phyloP scores from a whole-genome alignment of 768 basidiomycete genomes.

The Dacryopinax spathularia region DNA sequence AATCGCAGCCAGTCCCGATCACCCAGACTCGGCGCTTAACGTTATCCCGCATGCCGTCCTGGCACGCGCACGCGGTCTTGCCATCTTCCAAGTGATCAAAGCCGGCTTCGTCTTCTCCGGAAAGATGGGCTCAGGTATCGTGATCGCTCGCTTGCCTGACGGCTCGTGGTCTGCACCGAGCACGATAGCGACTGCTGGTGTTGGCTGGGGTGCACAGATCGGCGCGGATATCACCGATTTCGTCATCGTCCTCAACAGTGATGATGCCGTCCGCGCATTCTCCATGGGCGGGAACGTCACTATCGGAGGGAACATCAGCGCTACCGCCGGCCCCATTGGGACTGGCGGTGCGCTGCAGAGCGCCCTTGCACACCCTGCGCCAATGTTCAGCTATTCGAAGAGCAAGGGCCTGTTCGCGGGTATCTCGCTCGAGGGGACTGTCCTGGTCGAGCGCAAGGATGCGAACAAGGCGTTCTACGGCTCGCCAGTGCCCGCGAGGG shows the following conservation, averaged over 20 bases:
- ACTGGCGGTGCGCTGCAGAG: slow-evolving; percentile 85
- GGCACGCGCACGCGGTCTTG: slow-evolving; percentile 79
- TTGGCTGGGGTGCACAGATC: slow-evolving; percentile 90
- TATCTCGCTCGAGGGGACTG: slow-evolving; percentile 85
- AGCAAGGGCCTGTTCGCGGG: slow-evolving; percentile 94
- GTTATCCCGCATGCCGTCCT: slow-evolving; percentile 86
- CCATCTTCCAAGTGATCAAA: slow-evolving; percentile 78
- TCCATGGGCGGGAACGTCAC: slow-evolving; percentile 92
- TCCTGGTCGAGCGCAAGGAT: slow-evolving; percentile 86
- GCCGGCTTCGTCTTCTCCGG: slow-evolving; percentile 92
- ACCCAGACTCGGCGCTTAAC: slow-evolving; percentile 84
- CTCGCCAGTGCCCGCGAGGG: slow-evolving; percentile 69
- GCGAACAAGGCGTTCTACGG: slow-evolving; percentile 96
- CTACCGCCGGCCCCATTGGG: slow-evolving; percentile 82
- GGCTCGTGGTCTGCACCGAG: slow-evolving; percentile 96
- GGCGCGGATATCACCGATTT: slow-evolving; percentile 93
- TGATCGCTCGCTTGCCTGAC: slow-evolving; percentile 83
- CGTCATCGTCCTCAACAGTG: slow-evolving; percentile 91
- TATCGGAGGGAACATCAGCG: slow-evolving; percentile 78
- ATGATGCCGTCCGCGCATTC: slow-evolving; percentile 91
- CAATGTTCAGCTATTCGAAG: slow-evolving; percentile 95
- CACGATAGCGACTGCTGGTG: slow-evolving; percentile 89
- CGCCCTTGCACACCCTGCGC: slow-evolving; percentile 78
- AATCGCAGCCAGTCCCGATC: slow-evolving; percentile 61
- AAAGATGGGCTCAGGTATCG: slow-evolving; percentile 83